These are phyloP conservation scores for Dalbergia oliveri DNA, from an alignment of 306 rosid species.

Conservation along the genomic window DNA sequence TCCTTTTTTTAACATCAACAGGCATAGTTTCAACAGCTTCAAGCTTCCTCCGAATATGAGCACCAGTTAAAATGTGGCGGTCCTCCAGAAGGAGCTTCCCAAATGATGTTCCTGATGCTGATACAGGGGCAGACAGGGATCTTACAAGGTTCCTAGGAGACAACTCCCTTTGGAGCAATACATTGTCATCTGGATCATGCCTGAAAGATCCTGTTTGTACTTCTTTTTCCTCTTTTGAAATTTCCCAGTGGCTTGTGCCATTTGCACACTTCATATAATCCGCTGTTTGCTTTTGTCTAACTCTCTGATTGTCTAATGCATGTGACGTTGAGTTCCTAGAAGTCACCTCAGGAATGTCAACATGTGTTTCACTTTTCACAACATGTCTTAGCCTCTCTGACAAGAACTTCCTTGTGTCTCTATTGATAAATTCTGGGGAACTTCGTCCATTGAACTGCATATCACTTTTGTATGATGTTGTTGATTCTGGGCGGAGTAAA, in stretches of 20 bases:
- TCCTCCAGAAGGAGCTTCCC: conserved; percentile 99
- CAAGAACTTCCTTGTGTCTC: conserved; percentile 77
- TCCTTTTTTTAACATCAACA: conserved; percentile 60
- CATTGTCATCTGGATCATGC: conserved; percentile 62
- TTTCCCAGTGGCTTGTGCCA: conserved; percentile 54
- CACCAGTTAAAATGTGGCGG: conserved; percentile 87
- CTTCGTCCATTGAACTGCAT: conserved; percentile 62
- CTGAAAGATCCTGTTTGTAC: conserved; percentile 87
- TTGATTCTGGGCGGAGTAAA: conserved; percentile 73
- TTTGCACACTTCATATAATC: conserved; percentile 48
- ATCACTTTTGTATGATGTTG: conserved; percentile 76
- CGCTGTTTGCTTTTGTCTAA: conserved; percentile 48
- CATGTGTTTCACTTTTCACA: conserved; percentile 57
- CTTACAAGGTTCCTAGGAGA: conserved; percentile 90
- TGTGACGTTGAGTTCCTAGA: conserved; percentile 57
- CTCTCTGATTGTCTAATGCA: conserved; percentile 57
- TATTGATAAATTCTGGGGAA: conserved; percentile 70
- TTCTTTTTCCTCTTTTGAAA: conserved; percentile 58
- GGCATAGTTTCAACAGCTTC: conserved; percentile 74
- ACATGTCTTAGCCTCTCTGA: conserved; percentile 74
- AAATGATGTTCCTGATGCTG: conserved; percentile 93
- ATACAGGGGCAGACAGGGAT: conserved; percentile 94
- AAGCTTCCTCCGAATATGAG: conserved; percentile 87
- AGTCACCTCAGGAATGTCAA: conserved; percentile 46
- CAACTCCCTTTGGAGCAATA: conserved; percentile 62